Evolutionary conservation across 257 asterid species (phyloP), one percentile per base, ranked within the genome.

Genomic region (Marsdenia floribunda): DNA sequence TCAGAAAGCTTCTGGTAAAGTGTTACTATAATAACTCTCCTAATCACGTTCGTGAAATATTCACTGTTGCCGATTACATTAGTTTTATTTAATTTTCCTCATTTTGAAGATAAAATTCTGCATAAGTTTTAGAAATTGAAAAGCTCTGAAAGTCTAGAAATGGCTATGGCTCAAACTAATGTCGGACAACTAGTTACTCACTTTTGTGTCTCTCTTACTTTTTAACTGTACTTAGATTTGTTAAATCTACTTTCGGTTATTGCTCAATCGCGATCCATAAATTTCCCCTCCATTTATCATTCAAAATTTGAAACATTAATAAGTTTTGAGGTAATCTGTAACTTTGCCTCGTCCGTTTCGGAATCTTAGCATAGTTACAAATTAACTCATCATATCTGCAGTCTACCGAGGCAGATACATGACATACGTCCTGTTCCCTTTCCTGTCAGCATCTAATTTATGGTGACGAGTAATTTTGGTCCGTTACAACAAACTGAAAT

Each of bases 1-100:
- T 87, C 19, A 83, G 86, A 78, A 84, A 82, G 74, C 73, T 90
- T 52, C 89, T 90, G 92, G 96, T 88, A 82, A 80, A 9, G 26
- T 50, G 6, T 44, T 44, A 44, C 49, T 44, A 24, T 6, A 52
- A 2, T 49, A 55, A 14, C 59, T 14, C 38, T 49, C 58, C 13
- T 16, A 5, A 13, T 49, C 33, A 69, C 1, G 24, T 52, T 6
- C 8, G 26, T 4, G n/a, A 4, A 44, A 49, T 26, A n/a, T 15
- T 47, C 22, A 11, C 0, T 6, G 46, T 46, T 18, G 21, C 1
- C 10, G 18, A 71, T 18, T 50, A 38, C 12, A 19, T 70, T 24
- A 3, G 26, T 54, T 71, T 52, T 44, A 67, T 18, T 22, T 42
- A 8, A 53, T 8, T 40, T 44, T 47, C 59, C 59, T 70, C 11